Percentiles rank a stretch among this genome's conserved stretches.
Evolutionary conservation across 768 basidiomycete genomes (phyloP).

Genomic region (Termitomyces sp.): DNA sequence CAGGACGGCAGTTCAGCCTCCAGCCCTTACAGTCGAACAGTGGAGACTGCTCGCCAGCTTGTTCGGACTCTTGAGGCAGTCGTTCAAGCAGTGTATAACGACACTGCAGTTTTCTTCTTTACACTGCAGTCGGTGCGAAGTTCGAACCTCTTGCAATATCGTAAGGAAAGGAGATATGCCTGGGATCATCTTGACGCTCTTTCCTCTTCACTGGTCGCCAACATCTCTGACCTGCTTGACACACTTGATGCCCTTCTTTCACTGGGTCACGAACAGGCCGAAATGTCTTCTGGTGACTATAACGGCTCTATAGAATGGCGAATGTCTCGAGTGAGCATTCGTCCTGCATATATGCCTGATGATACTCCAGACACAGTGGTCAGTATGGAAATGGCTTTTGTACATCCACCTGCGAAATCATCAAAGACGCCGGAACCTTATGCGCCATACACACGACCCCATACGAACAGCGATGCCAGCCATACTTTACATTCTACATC

Average conservation of each 20-base stretch:
- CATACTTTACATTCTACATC: constrained; percentile 1
- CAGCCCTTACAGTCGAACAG: constrained; percentile 54
- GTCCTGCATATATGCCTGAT: constrained; percentile 32
- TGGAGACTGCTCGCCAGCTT: constrained; percentile 63
- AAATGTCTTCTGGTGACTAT: constrained; percentile 65
- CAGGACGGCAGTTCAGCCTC: constrained; percentile 43
- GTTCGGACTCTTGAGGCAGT: constrained; percentile 67
- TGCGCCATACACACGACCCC: constrained; percentile 13
- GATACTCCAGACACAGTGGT: constrained; percentile 38
- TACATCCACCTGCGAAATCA: constrained; percentile 5
- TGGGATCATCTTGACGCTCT: constrained; percentile 48
- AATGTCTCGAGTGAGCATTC: constrained; percentile 61
- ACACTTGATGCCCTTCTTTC: constrained; percentile 58
- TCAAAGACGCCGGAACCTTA: constrained; percentile 1
- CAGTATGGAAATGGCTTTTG: constrained; percentile 45
- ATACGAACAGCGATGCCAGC: constrained; percentile 18
- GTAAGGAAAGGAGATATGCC: constrained; percentile 26
- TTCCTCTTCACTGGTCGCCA: constrained; percentile 47
- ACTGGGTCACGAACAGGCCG: constrained; percentile 68
- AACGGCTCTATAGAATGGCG: constrained; percentile 75
- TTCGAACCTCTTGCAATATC: constrained; percentile 25
- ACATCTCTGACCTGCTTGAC: constrained; percentile 50
- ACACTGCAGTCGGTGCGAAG: constrained; percentile 50
- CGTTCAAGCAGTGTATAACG: constrained; percentile 73
- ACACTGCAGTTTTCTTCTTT: constrained; percentile 55